Percentiles rank a stretch among this genome's conserved stretches.
Evolutionary conservation across 805 yeast genomes (phyloP).

Genomic region (Ogataea ganodermae): DNA sequence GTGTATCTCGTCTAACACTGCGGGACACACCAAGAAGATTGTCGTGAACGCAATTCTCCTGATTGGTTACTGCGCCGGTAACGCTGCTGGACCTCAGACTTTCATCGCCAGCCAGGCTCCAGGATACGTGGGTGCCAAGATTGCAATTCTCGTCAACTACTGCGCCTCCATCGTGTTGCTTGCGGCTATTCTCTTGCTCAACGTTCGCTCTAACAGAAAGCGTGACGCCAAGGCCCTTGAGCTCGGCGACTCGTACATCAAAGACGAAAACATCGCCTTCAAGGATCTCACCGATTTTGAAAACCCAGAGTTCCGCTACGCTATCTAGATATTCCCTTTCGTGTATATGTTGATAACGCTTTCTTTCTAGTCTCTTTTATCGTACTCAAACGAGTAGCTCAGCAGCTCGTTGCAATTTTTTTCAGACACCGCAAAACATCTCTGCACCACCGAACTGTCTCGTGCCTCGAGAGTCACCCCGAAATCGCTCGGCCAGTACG

Average conservation of each 20-base stretch:
- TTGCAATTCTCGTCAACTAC: constrained; percentile 14
- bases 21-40: constrained; percentile 57
- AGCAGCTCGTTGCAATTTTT: constrained; percentile 11
- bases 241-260: constrained; percentile 12
- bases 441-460: constrained; percentile 5
- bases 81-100: constrained; percentile 54
- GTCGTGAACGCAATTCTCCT: constrained; percentile 36
- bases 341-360: background rate
- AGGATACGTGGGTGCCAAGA: constrained; percentile 50
- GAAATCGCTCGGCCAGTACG: constrained; percentile 25
- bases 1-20: constrained; percentile 36
- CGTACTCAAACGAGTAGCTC: constrained; percentile 21
- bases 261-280: constrained; percentile 40
- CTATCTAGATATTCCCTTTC: background rate
- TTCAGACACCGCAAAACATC: constrained; percentile 15
- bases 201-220: constrained; percentile 26
- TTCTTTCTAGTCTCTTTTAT: background rate
- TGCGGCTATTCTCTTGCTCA: constrained; percentile 36
- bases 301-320: constrained; percentile 41
- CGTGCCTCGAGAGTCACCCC: constrained; percentile 18
- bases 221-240: constrained; percentile 28
- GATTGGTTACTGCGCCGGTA: constrained; percentile 47
- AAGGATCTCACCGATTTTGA: constrained; percentile 48
- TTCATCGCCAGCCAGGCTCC: constrained; percentile 51
- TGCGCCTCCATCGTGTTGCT: constrained; percentile 38